A percentile compares a stretch with the other conserved stretches of the same genome.
Conservation (phyloP, 2,329 filamentous ascomycete species). For the Penicillium sp. region DNA sequence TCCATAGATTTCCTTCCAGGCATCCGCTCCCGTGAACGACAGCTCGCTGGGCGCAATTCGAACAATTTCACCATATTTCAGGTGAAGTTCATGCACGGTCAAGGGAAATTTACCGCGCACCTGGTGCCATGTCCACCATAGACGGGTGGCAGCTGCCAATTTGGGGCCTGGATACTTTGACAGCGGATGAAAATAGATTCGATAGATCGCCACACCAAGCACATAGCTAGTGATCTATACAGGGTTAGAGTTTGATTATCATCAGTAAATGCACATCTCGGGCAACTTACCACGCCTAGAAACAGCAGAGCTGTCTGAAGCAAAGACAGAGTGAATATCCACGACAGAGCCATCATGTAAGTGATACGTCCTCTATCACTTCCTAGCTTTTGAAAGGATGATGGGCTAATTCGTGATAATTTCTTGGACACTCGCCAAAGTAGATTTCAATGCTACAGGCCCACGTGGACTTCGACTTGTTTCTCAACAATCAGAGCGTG, state of each 20-base stretch:
- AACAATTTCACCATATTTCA: conserved; percentile 11
- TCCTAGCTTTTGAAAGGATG: neutral
- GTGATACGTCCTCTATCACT: neutral
- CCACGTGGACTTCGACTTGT: neutral
- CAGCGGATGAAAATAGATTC: conserved; percentile 15
- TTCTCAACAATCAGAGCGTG: neutral
- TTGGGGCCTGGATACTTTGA: conserved; percentile 14
- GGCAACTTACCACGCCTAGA: neutral
- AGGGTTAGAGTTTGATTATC: neutral
- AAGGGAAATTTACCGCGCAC: conserved; percentile 12
- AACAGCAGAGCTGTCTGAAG: neutral
- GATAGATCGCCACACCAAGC: conserved; percentile 8
- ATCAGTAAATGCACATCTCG: neutral
- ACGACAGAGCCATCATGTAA: neutral
- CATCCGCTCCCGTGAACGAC: conserved; percentile 6
- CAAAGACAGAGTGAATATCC: conserved; percentile 3
- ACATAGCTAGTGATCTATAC: conserved; percentile 1
- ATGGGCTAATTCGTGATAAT: neutral
- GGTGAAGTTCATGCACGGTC: conserved; percentile 11
- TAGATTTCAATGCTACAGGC: neutral
- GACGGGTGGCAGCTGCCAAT: conserved; percentile 13
- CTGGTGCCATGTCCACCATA: conserved; percentile 17
- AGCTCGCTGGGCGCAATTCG: conserved; percentile 13
- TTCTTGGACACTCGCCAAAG: neutral
- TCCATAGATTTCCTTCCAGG: conserved; percentile 11